Evolutionary conservation across 108 stramenopile species (phyloP).

Genomic region (Discostella stelligeroides): DNA sequence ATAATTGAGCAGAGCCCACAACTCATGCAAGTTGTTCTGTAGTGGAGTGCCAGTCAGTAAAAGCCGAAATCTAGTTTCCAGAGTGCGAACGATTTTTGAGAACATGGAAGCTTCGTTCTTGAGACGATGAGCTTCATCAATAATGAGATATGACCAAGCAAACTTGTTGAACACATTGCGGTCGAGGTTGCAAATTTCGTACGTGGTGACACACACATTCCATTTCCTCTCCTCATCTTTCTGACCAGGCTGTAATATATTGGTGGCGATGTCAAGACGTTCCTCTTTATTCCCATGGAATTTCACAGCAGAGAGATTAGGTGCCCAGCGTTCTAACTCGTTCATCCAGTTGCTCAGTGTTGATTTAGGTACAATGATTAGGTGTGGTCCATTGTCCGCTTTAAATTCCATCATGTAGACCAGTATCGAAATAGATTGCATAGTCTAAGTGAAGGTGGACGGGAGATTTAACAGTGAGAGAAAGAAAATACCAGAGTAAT

Average conservation of each 20-base stretch:
- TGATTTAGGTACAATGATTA: constrained; percentile 97
- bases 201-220: constrained; percentile 97
- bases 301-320: constrained; percentile 83
- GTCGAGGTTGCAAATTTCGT: constrained; percentile 95
- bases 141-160: constrained; percentile 96
- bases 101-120: constrained; percentile 96
- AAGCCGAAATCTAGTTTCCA: constrained; percentile 90
- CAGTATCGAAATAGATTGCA: constrained; percentile 96
- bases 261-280: constrained; percentile 75
- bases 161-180: constrained; percentile 76
- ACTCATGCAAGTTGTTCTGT: constrained; percentile 96
- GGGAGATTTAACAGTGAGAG: not conserved
- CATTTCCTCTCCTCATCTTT: constrained; percentile 84
- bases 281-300: constrained; percentile 94
- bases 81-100: constrained; percentile 86
- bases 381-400: constrained; percentile 87
- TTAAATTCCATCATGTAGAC: constrained; percentile 77
- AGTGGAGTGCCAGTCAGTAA: constrained; percentile 99
- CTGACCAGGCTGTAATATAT: constrained; percentile 77
- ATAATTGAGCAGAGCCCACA: constrained; percentile 97
- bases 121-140: constrained; percentile 98
- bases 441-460: constrained; percentile 80
- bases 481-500: not conserved
- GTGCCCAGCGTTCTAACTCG: constrained; percentile 96
- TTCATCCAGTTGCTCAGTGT: constrained; percentile 99